Base-by-base conservation (phyloP, 495 filamentous ascomycete species). In the Penicillium paradoxum region DNA sequence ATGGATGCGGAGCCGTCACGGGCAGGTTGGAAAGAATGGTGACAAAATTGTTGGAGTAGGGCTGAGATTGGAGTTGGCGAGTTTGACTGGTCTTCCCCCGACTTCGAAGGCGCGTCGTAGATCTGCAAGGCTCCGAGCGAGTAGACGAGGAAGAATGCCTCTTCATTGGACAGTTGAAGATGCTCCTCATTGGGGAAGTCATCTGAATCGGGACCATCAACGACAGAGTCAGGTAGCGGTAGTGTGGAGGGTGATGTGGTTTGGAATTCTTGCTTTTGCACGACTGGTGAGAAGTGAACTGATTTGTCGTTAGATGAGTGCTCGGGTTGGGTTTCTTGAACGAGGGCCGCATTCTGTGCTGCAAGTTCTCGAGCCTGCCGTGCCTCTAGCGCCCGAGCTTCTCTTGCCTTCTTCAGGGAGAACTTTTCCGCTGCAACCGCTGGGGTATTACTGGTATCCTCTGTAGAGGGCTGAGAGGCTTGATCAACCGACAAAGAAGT, bases 101-200 rank as follows among this genome's bases (percentile, higher is more conserved):
- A 11, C 11, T 32, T 43, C 14, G 11, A 33, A 14, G 39, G 49
- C 24, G 38, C 21, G 56, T 87, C 81, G 32, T 76, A 69, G 42
- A 98, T 76, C 15, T 74, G 68, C 21, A 99, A 76, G n/a, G 79
- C 79, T 7, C 93, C 92, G 2, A 99, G 76, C 2, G 77, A 84
- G 64, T 91, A 99, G 11, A 76, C 73, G 4, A 99, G 79, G 71
- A 96, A 99, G 71, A 97, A 95, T 3, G 90, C 83, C 73, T 99
- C 93, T 64, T 96, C 92, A 2, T 84, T 79, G 7, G 85, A 88
- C 17, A 97, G 75, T 63, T 99, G 93, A 27, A 96, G 84, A 61
- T 96, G 91, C 56, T 99, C 93, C 71, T 91, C 82, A 63, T 97
- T 84, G 41, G 77, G 58, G 36, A 95, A 73, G 0, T 65, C 66